A percentile compares a stretch with the other conserved stretches of the same genome.
Conservation (phyloP, 345 rosid genomes). For the Brassica nigra region DNA sequence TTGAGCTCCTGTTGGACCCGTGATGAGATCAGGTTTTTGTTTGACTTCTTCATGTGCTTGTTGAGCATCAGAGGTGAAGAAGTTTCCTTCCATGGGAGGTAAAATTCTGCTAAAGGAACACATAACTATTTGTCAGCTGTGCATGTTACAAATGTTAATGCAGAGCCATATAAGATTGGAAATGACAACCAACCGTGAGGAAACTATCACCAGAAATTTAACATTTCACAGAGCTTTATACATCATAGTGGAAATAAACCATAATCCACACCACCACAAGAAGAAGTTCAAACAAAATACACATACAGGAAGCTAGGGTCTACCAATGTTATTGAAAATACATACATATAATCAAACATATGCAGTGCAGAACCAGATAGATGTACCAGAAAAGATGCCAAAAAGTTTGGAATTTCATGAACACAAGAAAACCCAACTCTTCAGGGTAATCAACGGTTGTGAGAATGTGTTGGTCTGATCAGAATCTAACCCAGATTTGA, state of each 20-base stretch:
- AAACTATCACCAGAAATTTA: background rate
- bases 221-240: background rate
- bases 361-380: too few species aligned
- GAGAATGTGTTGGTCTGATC: background rate
- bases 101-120: constrained; percentile 36
- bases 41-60: constrained; percentile 12
- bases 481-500: background rate
- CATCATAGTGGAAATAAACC: background rate
- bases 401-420: background rate
- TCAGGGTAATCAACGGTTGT: background rate
- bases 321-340: too few species aligned
- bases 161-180: too few species aligned
- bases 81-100: constrained; percentile 41
- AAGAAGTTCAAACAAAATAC: too few species aligned
- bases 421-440: background rate
- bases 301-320: too few species aligned
- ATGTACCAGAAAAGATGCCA: too few species aligned
- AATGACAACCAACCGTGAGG: background rate
- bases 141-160: background rate
- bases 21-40: constrained; percentile 45
- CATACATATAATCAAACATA: too few species aligned
- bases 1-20: constrained; percentile 16
- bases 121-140: background rate
- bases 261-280: background rate
- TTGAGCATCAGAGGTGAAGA: too few species aligned